These are phyloP conservation scores for Cytospora schulzeri DNA, from an alignment of 2,329 filamentous ascomycete genomes.

Conservation along the genomic window DNA sequence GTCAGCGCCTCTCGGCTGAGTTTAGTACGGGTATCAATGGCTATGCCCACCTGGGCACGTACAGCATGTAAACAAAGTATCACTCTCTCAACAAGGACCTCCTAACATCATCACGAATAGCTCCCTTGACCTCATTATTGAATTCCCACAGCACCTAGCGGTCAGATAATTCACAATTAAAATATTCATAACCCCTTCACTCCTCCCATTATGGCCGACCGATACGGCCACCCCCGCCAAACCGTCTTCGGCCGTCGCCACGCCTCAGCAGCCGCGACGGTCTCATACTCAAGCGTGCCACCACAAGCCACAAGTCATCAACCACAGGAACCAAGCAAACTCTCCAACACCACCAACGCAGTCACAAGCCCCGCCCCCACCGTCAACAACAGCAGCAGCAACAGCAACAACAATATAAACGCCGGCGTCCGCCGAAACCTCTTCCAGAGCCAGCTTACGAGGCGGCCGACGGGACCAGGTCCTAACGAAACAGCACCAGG, in stretches of 20 bases:
- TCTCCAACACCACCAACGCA: background rate
- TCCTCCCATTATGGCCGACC: conserved; percentile 30
- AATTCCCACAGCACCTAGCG: background rate
- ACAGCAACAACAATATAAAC: background rate
- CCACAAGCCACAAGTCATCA: conserved; percentile 3
- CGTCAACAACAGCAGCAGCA: too few relatives aligned
- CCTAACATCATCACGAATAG: background rate
- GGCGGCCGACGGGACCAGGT: conserved; percentile 49
- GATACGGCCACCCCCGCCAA: conserved; percentile 29
- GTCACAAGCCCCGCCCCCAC: background rate
- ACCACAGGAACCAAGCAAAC: background rate
- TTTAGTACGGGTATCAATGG: too few relatives aligned
- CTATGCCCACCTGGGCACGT: too few relatives aligned
- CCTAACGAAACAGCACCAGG: background rate
- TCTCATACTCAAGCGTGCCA: conserved; percentile 25
- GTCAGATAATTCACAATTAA: background rate
- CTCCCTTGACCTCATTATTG: background rate
- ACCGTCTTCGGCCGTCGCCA: conserved; percentile 27
- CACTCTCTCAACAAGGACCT: too few relatives aligned
- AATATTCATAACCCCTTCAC: background rate
- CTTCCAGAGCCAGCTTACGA: conserved; percentile 61
- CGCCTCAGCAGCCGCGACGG: conserved; percentile 26
- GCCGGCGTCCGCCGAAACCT: conserved; percentile 55
- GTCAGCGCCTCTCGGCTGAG: background rate
- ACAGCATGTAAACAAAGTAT: too few relatives aligned